These are phyloP conservation scores for Psidium friedrichsthalianum DNA, from an alignment of 345 rosid genomes.

Conservation along the genomic window DNA sequence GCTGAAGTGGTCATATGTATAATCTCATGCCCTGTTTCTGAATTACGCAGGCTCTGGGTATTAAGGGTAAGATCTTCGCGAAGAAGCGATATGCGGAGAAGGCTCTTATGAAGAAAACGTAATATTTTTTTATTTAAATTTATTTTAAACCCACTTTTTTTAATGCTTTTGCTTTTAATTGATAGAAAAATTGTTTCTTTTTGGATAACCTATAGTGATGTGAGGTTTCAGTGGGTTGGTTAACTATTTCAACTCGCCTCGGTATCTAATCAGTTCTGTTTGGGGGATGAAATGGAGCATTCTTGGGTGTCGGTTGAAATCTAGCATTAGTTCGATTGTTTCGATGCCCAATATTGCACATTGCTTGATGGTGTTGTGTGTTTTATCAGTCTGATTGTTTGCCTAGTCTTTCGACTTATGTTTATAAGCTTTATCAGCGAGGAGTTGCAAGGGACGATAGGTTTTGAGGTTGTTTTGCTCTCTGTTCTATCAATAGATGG, in stretches of 20 bases:
- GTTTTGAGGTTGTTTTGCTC: neutral
- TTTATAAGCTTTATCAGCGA: neutral
- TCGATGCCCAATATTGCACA: neutral
- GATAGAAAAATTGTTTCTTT: neutral
- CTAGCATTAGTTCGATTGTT: neutral
- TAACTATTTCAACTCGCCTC: neutral
- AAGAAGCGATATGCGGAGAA: slow-evolving; percentile 68
- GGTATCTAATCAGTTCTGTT: neutral
- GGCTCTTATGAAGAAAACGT: slow-evolving; percentile 79
- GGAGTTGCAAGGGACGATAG: neutral
- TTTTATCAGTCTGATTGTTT: neutral
- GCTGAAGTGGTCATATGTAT: neutral
- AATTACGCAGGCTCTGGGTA: slow-evolving; percentile 40
- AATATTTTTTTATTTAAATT: slow-evolving; percentile 1
- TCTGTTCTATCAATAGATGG: neutral
- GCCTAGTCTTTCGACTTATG: neutral
- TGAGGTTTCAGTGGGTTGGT: neutral
- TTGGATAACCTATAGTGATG: neutral
- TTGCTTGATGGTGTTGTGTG: neutral
- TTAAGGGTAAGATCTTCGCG: slow-evolving; percentile 73
- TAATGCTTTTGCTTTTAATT: neutral
- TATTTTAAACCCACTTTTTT: neutral
- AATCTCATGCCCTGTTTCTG: neutral
- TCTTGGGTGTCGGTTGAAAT: neutral
- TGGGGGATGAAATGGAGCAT: neutral